phyloP scores from a whole-genome alignment of 108 stramenopile genomes.

The Pseudonitzschia multiseries region DNA sequence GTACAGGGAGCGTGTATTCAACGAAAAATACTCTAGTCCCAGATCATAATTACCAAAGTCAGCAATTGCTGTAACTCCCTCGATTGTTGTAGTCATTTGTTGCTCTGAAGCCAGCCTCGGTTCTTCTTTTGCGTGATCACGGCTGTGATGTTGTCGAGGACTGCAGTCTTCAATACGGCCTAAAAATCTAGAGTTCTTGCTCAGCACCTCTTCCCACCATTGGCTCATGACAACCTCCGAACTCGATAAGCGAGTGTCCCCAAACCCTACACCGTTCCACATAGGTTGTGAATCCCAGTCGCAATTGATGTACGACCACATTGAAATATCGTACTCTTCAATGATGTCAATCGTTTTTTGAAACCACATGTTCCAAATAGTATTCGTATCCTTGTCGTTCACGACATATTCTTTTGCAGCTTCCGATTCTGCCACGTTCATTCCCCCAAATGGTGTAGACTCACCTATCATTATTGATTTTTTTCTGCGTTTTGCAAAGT shows the following conservation, averaged over 20 bases:
- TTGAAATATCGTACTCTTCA: slow-evolving; percentile 68
- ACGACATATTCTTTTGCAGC: background rate
- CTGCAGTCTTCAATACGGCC: slow-evolving; percentile 8
- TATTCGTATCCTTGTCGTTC: slow-evolving; percentile 3
- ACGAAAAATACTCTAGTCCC: too few species aligned
- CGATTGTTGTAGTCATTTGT: too few species aligned
- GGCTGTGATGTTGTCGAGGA: background rate
- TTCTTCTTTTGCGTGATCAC: background rate
- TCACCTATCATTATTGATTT: slow-evolving; percentile 90
- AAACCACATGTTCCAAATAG: slow-evolving; percentile 80
- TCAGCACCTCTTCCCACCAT: slow-evolving; percentile 59
- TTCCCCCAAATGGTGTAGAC: slow-evolving; percentile 88
- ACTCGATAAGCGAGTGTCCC: slow-evolving; percentile 75
- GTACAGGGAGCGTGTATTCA: too few species aligned
- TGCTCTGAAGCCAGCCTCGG: too few species aligned
- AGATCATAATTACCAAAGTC: too few species aligned
- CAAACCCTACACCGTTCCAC: slow-evolving; percentile 86
- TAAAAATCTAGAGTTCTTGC: slow-evolving; percentile 18
- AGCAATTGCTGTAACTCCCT: too few species aligned
- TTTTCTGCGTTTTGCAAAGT: slow-evolving; percentile 54
- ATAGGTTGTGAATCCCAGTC: slow-evolving; percentile 85
- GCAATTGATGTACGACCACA: slow-evolving; percentile 93
- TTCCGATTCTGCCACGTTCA: slow-evolving; percentile 22
- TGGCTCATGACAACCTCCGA: slow-evolving; percentile 47
- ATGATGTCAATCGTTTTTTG: slow-evolving; percentile 69